Evolutionary conservation across 345 rosid genomes (phyloP).

Genomic region (Linum tenue): DNA sequence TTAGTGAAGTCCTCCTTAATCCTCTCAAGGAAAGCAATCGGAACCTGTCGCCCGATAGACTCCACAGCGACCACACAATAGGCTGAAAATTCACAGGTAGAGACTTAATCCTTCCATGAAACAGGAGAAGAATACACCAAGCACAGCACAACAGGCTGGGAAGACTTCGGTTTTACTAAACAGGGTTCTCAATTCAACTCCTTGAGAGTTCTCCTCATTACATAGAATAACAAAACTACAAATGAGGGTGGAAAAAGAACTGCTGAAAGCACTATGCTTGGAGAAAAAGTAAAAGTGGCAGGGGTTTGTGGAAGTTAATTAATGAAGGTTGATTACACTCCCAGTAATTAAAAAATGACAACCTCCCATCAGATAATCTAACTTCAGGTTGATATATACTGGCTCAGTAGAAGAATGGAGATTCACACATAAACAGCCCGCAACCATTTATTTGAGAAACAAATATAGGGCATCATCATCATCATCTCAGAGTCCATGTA

Average conservation of each 20-base stretch:
- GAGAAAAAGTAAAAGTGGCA: no score
- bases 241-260: no score
- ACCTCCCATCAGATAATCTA: neutral
- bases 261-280: no score
- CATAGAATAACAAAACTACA: no score
- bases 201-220: no score
- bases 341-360: neutral
- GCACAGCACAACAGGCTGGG: neutral
- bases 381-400: neutral
- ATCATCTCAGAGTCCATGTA: neutral
- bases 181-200: neutral
- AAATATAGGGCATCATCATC: no score
- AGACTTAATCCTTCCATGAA: neutral
- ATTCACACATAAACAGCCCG: neutral
- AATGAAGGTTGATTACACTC: no score
- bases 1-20: neutral
- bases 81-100: neutral
- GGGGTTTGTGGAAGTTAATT: neutral
- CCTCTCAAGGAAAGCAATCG: conserved; percentile 2
- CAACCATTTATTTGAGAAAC: neutral
- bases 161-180: neutral
- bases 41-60: conserved; percentile 6
- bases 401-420: neutral
- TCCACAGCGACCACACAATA: conserved; percentile 4
- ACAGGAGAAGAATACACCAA: neutral